Base-by-base conservation (phyloP, 768 basidiomycete species). In the Dacryopinax spathularia region DNA sequence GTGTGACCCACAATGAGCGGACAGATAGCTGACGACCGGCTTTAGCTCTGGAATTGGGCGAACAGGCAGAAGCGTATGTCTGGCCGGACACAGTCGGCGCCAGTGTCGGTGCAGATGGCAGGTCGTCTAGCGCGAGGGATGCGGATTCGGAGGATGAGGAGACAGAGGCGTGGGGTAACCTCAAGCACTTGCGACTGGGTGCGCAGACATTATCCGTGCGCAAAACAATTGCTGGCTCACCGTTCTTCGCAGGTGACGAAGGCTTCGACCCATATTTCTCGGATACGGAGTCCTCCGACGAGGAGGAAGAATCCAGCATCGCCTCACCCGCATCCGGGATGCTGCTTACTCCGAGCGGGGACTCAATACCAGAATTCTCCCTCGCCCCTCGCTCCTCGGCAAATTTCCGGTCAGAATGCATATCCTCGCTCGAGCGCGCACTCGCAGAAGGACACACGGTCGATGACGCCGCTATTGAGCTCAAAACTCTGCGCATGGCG, bases 401-500 rank as follows among this genome's bases (percentile, higher is more conserved):
- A 44, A 91, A 94, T 70, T 95, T 94, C 76, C 78, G 73, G 41
- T 77, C 75, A 33, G 91, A 93, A 70, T 89, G 88, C 61, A 76
- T 76, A n/a, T 86, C 87, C 66, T 92, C 91, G 20, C 81, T 99
- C 60, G 89, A 91, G 63, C 87, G 95, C 65, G 94, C 94, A 27
- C 94, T 95, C 73, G 80, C 85, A 9, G 95, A 99, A 74, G 86
- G 82, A 1, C 93, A 96, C 75, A 87, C 86, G 12, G 86, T 95
- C 48, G 91, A 95, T 68, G 92, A 96, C 73, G 92, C 93, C 1
- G 81, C 89, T 0, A 88, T 98, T 66, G 95, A 98, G 72, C 81
- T 98, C 65, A 92, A 95, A 77, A 96, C 95, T 43, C 81, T 99
- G 44, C 88, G 94, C 60, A 95, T 98, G 91, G 91, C 92, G 34